Percentiles rank a stretch among this genome's conserved stretches.
These are phyloP conservation scores for Syncephalastrum sp. DNA, from an alignment of 371 early-diverging fungal species.

Conservation along the genomic window DNA sequence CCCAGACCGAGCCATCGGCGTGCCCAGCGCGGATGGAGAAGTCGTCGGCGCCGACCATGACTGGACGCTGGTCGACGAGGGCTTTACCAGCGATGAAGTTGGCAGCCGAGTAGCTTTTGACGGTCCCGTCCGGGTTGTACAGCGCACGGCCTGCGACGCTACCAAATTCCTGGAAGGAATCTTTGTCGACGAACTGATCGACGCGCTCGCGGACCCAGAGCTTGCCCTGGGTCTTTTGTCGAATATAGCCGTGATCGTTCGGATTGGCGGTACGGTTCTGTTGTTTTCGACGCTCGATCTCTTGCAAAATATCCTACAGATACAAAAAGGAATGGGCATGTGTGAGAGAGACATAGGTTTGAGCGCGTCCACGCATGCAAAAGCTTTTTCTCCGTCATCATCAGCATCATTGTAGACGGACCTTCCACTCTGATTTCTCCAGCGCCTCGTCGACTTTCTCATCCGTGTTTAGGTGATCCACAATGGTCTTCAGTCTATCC, in stretches of 20 bases:
- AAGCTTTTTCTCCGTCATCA: too few relatives aligned
- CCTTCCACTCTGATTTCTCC: conserved; percentile 51
- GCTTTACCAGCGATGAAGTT: conserved; percentile 47
- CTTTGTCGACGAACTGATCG: conserved; percentile 31
- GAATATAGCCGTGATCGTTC: conserved; percentile 35
- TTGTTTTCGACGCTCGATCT: conserved; percentile 26
- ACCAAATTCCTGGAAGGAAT: conserved; percentile 36
- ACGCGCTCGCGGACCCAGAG: conserved; percentile 48
- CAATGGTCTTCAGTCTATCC: conserved; percentile 24
- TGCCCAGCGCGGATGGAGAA: conserved; percentile 49
- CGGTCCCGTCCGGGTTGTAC: conserved; percentile 29
- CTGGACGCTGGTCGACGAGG: conserved; percentile 22
- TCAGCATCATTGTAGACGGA: conserved; percentile 4
- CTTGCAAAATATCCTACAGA: conserved; percentile 30
- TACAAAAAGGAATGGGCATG: too few relatives aligned
- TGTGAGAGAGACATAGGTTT: background rate
- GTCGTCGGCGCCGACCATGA: conserved; percentile 46
- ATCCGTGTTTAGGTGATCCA: conserved; percentile 20
- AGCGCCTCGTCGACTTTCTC: conserved; percentile 29
- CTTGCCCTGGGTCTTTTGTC: conserved; percentile 44
- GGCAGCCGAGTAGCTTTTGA: conserved; percentile 30
- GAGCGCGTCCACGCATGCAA: background rate
- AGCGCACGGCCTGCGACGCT: conserved; percentile 37
- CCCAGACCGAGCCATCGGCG: conserved; percentile 48
- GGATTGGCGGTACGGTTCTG: conserved; percentile 30